phyloP scores from a whole-genome alignment of 345 rosid genomes.

The Salix suchowensis region DNA sequence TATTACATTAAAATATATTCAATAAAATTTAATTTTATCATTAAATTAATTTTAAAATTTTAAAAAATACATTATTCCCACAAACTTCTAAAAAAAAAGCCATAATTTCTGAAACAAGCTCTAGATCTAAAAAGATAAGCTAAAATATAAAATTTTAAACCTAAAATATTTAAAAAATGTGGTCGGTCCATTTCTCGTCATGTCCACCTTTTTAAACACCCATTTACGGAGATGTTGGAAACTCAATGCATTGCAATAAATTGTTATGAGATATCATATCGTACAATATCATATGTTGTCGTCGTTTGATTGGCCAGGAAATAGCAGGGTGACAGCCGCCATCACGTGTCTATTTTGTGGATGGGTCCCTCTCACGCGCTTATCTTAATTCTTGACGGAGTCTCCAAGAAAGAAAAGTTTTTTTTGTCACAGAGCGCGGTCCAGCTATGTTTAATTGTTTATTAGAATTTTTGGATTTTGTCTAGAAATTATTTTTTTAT shows the following conservation, averaged over 20 bases:
- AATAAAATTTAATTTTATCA: too few species aligned
- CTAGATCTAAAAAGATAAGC: too few species aligned
- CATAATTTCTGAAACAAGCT: too few species aligned
- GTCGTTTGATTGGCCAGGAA: background rate
- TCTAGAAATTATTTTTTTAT: too few species aligned
- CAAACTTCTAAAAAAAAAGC: too few species aligned
- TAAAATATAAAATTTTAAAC: background rate
- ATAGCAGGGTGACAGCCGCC: slow-evolving; percentile 26
- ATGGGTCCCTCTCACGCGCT: slow-evolving; percentile 28
- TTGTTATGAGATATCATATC: background rate
- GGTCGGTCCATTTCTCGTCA: background rate
- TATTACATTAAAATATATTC: too few species aligned
- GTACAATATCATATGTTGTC: background rate
- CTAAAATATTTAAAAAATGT: background rate
- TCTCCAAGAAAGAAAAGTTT: slow-evolving; percentile 11
- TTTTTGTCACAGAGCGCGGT: background rate
- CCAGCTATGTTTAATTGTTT: too few species aligned
- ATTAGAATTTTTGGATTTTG: too few species aligned
- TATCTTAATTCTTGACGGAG: slow-evolving; percentile 10
- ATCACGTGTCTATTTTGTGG: slow-evolving; percentile 34
- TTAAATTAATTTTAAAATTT: too few species aligned
- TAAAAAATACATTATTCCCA: too few species aligned
- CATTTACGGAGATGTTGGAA: slow-evolving; percentile 38
- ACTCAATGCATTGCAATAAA: background rate
- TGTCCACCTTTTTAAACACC: slow-evolving; percentile 1